Base-by-base conservation (phyloP, 768 basidiomycete genomes). In the Lactarius hengduanensis region DNA sequence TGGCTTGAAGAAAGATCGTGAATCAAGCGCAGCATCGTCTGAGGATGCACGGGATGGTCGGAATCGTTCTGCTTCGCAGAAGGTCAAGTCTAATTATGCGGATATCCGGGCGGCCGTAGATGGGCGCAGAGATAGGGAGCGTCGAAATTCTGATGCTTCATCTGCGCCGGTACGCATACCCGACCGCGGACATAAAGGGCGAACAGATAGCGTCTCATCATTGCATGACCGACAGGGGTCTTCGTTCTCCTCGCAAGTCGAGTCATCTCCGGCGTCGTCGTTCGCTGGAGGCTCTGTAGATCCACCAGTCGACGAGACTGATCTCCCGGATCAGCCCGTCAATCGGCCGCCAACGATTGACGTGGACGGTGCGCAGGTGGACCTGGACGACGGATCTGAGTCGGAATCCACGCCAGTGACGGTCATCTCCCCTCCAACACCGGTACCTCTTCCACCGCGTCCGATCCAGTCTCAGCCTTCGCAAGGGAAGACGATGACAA, bases 401-500 rank as follows among this genome's bases (percentile, higher is more conserved):
- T 4, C 22, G 0, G 57, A 45, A 11, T 38, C 61, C 43, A 4
- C 53, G 15, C 58, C 62, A 1, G 57, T 54, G 55, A 58, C 57
- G 20, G 32, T 43, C 26, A 22, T 62, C 34, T 59, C 55, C 15
- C 60, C 60, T 5, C 62, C 64, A 26, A 50, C 61, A 55, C 64
- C 61, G 18, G 40, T 57, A 26, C n/a, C 64, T 43, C 30, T 57
- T 22, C 59, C 79, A 2, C 71, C 73, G 11, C 77, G 80, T 20
- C 84, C 87, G 9, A 90, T 91, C 70, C 85, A 87, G 69, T 86
- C 86, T 20, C 92, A 93, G 72, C 92, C 92, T 3, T 74, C 79
- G 9, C 85, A 87, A 73, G 88, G 85, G 36, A 89, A 86, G 71
- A 88, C 83, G 50, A 94, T 94, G 92, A 87, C 85, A 16, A 94